Conservation (phyloP, 2,329 filamentous ascomycete species). For the Neonectria magnoliae region DNA sequence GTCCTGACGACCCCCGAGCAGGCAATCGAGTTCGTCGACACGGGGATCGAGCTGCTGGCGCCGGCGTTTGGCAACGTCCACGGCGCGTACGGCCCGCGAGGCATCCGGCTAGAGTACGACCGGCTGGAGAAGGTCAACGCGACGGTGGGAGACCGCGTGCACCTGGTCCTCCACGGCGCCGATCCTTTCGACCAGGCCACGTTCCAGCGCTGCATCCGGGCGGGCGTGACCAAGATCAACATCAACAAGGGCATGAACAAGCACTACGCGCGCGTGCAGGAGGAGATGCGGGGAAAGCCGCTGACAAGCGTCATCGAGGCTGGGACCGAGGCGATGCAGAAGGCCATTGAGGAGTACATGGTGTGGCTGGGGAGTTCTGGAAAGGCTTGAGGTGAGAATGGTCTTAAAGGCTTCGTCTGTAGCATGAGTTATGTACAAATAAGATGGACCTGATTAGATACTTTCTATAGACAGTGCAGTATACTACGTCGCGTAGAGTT, state of each 20-base stretch:
- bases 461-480: neutral
- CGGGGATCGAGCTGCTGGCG: constrained; percentile 78
- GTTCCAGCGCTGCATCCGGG: constrained; percentile 55
- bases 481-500: neutral
- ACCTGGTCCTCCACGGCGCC: constrained; percentile 59
- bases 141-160: constrained; percentile 56
- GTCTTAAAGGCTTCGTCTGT: too few relatives aligned
- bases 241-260: constrained; percentile 64
- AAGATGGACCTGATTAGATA: too few relatives aligned
- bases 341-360: constrained; percentile 59
- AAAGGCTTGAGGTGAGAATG: constrained; percentile 49
- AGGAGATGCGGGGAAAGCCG: constrained; percentile 57
- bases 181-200: constrained; percentile 59
- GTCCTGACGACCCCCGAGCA: constrained; percentile 73
- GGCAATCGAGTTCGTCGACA: constrained; percentile 74
- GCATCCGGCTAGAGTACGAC: constrained; percentile 46
- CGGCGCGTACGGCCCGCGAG: constrained; percentile 75
- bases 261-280: constrained; percentile 56
- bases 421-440: neutral
- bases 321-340: constrained; percentile 58
- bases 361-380: constrained; percentile 57
- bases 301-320: constrained; percentile 59
- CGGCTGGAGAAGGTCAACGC: constrained; percentile 47
- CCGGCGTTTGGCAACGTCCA: constrained; percentile 83
- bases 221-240: constrained; percentile 60